Percentiles rank a stretch among this genome's conserved stretches.
These are phyloP conservation scores for Coniferiporia weirii DNA, from an alignment of 1,284 basidiomycete species.

Conservation along the genomic window DNA sequence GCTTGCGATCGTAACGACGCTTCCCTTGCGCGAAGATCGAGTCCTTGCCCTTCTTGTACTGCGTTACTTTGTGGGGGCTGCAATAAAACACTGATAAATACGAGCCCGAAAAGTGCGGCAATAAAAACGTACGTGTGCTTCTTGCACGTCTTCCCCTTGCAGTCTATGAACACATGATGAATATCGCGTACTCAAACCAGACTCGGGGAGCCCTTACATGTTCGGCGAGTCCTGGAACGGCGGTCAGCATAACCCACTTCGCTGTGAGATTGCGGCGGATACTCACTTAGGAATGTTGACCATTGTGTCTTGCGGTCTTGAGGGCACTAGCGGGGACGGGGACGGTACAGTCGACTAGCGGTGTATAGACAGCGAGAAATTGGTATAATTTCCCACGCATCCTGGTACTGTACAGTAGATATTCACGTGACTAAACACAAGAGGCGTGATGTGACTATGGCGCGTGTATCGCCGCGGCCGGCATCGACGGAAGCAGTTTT, in stretches of 20 bases:
- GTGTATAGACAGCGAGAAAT: background rate
- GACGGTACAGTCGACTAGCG: background rate
- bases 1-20: conserved; percentile 99
- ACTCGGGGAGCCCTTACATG: conserved; percentile 52
- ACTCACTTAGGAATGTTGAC: conserved; percentile 90
- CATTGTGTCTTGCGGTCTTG: conserved; percentile 45
- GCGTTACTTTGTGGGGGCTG: conserved; percentile 93
- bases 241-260: conserved; percentile 17
- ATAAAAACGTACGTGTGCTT: conserved; percentile 87
- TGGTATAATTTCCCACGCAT: background rate
- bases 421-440: background rate
- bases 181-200: background rate
- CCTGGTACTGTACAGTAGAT: background rate
- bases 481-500: no score
- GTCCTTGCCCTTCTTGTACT: conserved; percentile 99
- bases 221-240: conserved; percentile 66
- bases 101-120: background rate
- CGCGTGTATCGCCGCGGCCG: no score
- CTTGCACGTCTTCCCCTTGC: conserved; percentile 98
- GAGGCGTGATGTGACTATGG: background rate
- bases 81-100: conserved; percentile 1
- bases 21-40: conserved; percentile 97
- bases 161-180: conserved; percentile 50
- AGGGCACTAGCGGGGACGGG: background rate
- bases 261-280: conserved; percentile 1